Evolutionary conservation across 192 early-diverging fungal genomes (phyloP).

Genomic region (Lunasporangiospora selenospora): DNA sequence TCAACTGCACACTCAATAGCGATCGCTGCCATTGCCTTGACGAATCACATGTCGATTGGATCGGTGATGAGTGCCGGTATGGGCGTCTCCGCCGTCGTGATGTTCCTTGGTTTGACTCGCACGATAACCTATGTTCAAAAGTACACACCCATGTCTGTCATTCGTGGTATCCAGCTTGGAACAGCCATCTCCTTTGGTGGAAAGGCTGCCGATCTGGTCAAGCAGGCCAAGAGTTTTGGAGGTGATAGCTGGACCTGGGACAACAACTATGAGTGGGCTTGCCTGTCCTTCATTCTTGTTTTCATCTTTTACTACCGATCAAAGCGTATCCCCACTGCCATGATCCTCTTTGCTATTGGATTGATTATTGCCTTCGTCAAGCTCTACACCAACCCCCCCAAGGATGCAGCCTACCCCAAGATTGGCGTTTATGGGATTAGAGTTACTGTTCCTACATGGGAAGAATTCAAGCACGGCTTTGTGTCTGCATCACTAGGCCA

Average conservation of each 20-base stretch:
- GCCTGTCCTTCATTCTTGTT: constrained; percentile 71
- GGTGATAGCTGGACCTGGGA: constrained; percentile 66
- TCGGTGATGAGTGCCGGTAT: constrained; percentile 77
- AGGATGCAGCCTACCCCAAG: constrained; percentile 46
- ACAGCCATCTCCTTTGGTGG: constrained; percentile 73
- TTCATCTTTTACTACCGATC: constrained; percentile 68
- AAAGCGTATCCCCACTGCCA: constrained; percentile 68
- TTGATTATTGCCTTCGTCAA: constrained; percentile 69
- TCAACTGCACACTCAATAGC: too few species aligned
- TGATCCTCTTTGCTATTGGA: constrained; percentile 77
- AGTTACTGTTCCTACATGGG: constrained; percentile 62
- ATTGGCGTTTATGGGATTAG: constrained; percentile 64
- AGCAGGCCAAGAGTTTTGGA: constrained; percentile 58
- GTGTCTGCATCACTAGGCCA: constrained; percentile 85
- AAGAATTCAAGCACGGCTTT: constrained; percentile 77
- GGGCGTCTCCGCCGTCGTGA: constrained; percentile 68
- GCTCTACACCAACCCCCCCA: constrained; percentile 50
- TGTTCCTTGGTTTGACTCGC: constrained; percentile 72
- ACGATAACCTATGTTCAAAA: constrained; percentile 72
- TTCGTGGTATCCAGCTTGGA: constrained; percentile 82
- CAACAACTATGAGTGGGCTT: constrained; percentile 78
- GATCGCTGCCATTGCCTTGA: constrained; percentile 81
- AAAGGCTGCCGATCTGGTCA: constrained; percentile 71
- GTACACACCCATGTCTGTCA: constrained; percentile 74
- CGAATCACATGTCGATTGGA: constrained; percentile 69